A percentile compares a stretch with the other conserved stretches of the same genome.
Evolutionary conservation across 352 stramenopile genomes (phyloP).

Genomic region (Phytophthora foliorum): DNA sequence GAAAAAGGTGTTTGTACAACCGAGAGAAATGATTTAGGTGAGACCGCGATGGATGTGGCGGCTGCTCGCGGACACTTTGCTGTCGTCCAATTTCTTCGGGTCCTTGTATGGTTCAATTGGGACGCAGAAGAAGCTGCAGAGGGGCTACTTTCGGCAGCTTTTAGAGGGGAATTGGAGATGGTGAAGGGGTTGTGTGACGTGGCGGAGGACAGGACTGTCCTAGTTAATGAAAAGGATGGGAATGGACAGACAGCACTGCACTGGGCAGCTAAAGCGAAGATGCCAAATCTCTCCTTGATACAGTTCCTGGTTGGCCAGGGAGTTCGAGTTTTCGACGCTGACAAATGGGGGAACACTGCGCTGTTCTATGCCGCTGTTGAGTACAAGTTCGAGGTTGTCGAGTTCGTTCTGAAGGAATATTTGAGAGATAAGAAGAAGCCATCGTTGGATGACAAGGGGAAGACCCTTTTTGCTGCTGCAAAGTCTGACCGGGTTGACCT

Average conservation of each 20-base stretch:
- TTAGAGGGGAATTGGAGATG: background rate
- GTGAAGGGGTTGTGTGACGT: background rate
- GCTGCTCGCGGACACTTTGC: background rate
- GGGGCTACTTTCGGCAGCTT: background rate
- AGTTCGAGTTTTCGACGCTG: background rate
- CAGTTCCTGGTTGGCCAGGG: background rate
- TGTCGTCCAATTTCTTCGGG: background rate
- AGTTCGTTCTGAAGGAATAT: background rate
- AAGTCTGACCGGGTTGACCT: background rate
- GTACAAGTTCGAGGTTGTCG: background rate
- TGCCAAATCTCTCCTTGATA: background rate
- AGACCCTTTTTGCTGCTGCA: background rate
- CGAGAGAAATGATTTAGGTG: background rate
- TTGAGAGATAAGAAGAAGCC: background rate
- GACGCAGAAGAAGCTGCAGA: background rate
- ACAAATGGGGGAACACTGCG: background rate
- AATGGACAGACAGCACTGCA: background rate
- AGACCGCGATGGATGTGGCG: background rate
- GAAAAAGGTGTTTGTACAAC: background rate
- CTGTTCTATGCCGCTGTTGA: conserved; percentile 2
- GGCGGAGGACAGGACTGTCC: background rate
- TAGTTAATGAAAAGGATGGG: background rate
- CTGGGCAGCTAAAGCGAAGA: background rate
- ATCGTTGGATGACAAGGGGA: background rate
- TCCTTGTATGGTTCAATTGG: background rate